Evolutionary conservation across 2,329 filamentous ascomycete species (phyloP).

Genomic region (Colletotrichum endophyticum): DNA sequence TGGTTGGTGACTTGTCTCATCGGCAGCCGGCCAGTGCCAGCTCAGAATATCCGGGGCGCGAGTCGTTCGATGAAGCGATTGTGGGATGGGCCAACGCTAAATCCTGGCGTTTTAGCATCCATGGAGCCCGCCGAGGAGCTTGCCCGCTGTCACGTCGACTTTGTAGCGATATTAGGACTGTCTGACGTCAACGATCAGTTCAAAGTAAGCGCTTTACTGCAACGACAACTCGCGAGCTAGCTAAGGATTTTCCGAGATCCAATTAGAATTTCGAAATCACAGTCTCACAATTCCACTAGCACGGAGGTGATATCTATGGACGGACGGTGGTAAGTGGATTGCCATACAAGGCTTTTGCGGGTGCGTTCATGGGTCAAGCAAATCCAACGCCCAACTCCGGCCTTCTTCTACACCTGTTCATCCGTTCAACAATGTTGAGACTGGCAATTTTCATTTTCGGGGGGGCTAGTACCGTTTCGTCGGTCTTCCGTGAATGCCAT

Average conservation of each 20-base stretch:
- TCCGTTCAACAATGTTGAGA: not conserved
- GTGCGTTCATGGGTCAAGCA: not conserved
- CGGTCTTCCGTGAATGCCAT: not conserved
- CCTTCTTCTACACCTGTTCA: not conserved
- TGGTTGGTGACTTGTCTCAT: not conserved
- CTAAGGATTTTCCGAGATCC: not conserved
- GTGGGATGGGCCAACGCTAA: not conserved
- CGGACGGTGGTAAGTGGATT: not conserved
- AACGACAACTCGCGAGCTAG: not conserved
- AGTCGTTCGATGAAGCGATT: not conserved
- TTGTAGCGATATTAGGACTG: not conserved
- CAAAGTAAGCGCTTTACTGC: not conserved
- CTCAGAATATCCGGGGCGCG: not conserved
- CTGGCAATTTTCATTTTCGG: not conserved
- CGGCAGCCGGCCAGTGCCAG: not conserved
- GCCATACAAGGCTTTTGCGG: not conserved
- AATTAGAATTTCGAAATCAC: not conserved
- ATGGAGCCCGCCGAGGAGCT: not conserved
- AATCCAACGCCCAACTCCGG: not conserved
- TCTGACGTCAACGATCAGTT: not conserved
- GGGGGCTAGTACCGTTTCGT: not conserved
- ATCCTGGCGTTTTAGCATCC: not conserved
- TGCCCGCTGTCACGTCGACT: not conserved
- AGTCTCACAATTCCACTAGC: not conserved
- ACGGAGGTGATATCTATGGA: not conserved